phyloP scores from a whole-genome alignment of 495 filamentous ascomycete genomes.

The Annulohypoxylon stygium region DNA sequence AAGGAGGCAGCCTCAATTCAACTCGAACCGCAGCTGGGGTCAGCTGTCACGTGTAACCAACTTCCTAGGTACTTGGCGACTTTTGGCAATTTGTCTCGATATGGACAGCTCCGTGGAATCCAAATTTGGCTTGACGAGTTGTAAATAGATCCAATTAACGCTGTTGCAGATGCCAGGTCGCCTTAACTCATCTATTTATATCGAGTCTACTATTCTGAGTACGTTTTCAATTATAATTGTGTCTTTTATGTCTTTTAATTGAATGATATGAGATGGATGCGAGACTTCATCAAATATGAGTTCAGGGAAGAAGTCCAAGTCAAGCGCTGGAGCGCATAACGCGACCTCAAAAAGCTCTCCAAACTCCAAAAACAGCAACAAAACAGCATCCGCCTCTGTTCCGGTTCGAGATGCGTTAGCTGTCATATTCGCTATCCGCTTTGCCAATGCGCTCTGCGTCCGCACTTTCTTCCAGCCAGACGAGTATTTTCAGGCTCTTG shows the following conservation, averaged over 20 bases:
- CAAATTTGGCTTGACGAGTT: slow-evolving; percentile 36
- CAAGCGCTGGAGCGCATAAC: slow-evolving; percentile 15
- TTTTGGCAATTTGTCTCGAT: slow-evolving; percentile 26
- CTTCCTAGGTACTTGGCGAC: neutral
- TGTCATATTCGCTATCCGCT: slow-evolving; percentile 79
- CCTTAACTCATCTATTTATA: slow-evolving; percentile 37
- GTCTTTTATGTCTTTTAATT: neutral
- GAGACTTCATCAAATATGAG: slow-evolving; percentile 40
- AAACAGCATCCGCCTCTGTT: slow-evolving; percentile 40
- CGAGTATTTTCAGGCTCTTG: slow-evolving; percentile 96
- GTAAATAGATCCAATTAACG: slow-evolving; percentile 12
- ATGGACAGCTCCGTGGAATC: slow-evolving; percentile 44
- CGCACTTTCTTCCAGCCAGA: slow-evolving; percentile 99
- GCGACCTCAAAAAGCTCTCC: slow-evolving; percentile 22
- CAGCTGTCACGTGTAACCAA: slow-evolving; percentile 20
- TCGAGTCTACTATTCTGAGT: neutral
- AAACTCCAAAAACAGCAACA: slow-evolving; percentile 10
- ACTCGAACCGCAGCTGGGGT: slow-evolving; percentile 10
- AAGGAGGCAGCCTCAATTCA: slow-evolving; percentile 32
- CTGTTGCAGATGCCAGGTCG: slow-evolving; percentile 39
- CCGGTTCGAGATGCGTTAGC: slow-evolving; percentile 65
- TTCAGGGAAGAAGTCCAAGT: slow-evolving; percentile 33
- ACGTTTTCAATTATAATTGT: slow-evolving; percentile 1
- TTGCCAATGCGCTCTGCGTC: slow-evolving; percentile 85
- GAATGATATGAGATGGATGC: slow-evolving; percentile 27